Evolutionary conservation across 2,329 filamentous ascomycete species (phyloP).

Genomic region (Aureobasidium sp.): DNA sequence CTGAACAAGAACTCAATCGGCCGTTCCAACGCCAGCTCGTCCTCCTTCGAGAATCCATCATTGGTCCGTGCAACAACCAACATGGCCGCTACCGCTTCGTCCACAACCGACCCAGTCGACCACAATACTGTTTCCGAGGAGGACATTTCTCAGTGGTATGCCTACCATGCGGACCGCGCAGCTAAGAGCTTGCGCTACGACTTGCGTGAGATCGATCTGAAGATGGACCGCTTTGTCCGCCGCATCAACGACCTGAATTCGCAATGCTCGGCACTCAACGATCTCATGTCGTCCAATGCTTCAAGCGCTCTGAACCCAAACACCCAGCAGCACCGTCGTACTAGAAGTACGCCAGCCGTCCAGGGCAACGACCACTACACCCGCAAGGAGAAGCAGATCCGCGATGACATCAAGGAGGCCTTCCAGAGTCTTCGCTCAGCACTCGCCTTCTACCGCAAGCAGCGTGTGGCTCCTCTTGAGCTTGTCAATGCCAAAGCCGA

Average conservation of each 20-base stretch:
- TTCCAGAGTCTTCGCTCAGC: slow-evolving; percentile 4
- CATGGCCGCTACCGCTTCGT: neutral
- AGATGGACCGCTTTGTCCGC: slow-evolving; percentile 6
- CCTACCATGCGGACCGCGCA: slow-evolving; percentile 1
- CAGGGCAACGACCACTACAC: slow-evolving; percentile 6
- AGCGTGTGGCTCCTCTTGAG: slow-evolving; percentile 2
- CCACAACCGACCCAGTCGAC: neutral
- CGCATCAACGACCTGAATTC: slow-evolving; percentile 4
- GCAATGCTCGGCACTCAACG: neutral
- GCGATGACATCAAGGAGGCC: slow-evolving; percentile 3
- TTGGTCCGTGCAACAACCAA: neutral
- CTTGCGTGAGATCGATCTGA: slow-evolving; percentile 4
- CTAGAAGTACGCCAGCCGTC: slow-evolving; percentile 6
- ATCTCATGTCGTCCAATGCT: slow-evolving; percentile 3
- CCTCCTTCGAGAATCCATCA: neutral
- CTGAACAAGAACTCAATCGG: neutral
- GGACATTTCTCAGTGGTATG: neutral
- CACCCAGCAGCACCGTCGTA: slow-evolving; percentile 10
- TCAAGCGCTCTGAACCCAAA: neutral
- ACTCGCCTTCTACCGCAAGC: slow-evolving; percentile 6
- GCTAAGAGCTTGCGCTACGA: slow-evolving; percentile 11
- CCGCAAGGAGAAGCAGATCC: slow-evolving; percentile 9
- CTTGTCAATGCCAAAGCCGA: slow-evolving; percentile 2
- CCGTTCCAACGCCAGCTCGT: neutral
- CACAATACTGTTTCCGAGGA: neutral